Percentiles rank a stretch among this genome's conserved stretches.
Evolutionary conservation across 768 basidiomycete genomes (phyloP).

Genomic region (Suillus subluteus): DNA sequence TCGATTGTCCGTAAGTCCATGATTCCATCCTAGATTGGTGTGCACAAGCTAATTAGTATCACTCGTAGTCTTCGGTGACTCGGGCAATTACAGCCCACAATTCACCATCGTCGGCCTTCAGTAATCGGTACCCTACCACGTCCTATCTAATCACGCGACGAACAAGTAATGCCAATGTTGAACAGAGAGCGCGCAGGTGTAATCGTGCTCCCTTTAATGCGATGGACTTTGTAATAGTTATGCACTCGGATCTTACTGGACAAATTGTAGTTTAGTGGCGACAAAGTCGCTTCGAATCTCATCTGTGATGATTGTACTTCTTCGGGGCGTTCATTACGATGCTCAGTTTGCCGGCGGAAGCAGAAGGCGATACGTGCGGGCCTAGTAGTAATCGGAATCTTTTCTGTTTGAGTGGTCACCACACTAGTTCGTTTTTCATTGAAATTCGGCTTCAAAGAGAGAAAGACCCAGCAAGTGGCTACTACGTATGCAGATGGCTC

Average conservation of each 20-base stretch:
- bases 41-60: conserved; percentile 11
- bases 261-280: conserved; percentile 5
- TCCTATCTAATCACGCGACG: not conserved
- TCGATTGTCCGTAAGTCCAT: conserved; percentile 33
- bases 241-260: conserved; percentile 5
- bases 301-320: conserved; percentile 5
- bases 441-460: too few species aligned
- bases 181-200: not conserved
- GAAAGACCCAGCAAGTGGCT: not conserved
- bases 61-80: conserved; percentile 37
- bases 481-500: not conserved
- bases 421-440: not conserved
- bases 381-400: not conserved
- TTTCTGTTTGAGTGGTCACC: not conserved
- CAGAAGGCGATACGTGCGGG: not conserved
- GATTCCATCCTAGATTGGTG: not conserved
- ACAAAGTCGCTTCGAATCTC: conserved; percentile 4
- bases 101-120: conserved; percentile 29
- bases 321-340: not conserved
- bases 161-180: conserved; percentile 7
- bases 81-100: conserved; percentile 30
- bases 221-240: conserved; percentile 7
- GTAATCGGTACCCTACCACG: not conserved
- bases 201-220: not conserved
- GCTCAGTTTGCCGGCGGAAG: not conserved